Conservation (phyloP, 257 asterid genomes). For the Solanum bulbocastanum region DNA sequence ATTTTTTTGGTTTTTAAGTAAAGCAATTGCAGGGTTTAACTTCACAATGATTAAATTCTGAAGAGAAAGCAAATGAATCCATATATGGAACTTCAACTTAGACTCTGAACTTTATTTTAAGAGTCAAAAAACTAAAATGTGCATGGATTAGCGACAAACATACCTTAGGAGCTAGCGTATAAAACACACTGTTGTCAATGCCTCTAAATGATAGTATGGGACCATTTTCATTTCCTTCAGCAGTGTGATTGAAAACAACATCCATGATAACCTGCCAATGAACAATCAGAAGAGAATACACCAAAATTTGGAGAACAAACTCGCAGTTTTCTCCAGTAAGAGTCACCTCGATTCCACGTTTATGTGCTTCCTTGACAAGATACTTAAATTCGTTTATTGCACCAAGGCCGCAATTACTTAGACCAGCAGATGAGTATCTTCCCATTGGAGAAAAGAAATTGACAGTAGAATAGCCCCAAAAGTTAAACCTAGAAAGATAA, state of each 20-base stretch:
- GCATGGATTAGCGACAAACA: not conserved
- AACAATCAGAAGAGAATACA: constrained; percentile 5
- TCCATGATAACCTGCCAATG: constrained; percentile 86
- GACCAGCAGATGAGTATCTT: constrained; percentile 71
- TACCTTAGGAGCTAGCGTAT: constrained; percentile 97
- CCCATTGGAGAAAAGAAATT: constrained; percentile 95
- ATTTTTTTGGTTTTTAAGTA: not conserved
- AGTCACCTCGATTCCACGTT: constrained; percentile 81
- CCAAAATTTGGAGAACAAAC: constrained; percentile 1
- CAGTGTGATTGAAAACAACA: constrained; percentile 97
- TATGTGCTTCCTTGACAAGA: constrained; percentile 96
- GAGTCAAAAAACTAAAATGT: not conserved
- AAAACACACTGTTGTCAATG: constrained; percentile 79
- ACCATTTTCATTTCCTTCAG: constrained; percentile 97
- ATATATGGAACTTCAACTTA: not conserved
- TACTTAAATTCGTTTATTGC: constrained; percentile 79
- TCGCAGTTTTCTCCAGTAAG: not conserved
- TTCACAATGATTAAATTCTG: not conserved
- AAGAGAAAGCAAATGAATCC: not conserved
- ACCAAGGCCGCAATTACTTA: constrained; percentile 46
- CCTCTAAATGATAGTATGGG: constrained; percentile 82
- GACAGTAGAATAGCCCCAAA: constrained; percentile 97
- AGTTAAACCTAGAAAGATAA: constrained; percentile 62
- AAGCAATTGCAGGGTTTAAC: not conserved
- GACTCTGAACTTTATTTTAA: not conserved